A percentile compares a stretch with the other conserved stretches of the same genome.
Evolutionary conservation across 2,329 filamentous ascomycete species (phyloP).

Genomic region (Pezizomycotina sp.): DNA sequence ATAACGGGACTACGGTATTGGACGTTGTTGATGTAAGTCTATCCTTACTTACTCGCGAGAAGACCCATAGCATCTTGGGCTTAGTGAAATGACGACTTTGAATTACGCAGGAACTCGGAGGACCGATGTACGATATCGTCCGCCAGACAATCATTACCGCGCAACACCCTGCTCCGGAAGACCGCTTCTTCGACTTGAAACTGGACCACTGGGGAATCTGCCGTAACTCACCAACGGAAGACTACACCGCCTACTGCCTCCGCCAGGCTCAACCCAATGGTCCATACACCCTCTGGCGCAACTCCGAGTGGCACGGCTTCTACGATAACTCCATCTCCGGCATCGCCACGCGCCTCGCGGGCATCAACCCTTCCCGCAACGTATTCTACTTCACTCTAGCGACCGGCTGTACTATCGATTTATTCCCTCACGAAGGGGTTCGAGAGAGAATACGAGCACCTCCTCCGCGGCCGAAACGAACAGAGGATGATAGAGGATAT

Average conservation of each 20-base stretch:
- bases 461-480: too few relatives aligned
- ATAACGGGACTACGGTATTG: constrained; percentile 3
- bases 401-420: too few relatives aligned
- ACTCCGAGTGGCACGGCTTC: constrained; percentile 4
- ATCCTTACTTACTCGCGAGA: constrained; percentile 1
- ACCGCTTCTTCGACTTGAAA: constrained; percentile 5
- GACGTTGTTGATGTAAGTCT: constrained; percentile 3
- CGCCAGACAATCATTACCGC: not conserved
- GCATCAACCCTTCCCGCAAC: not conserved
- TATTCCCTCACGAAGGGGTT: too few relatives aligned
- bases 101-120: not conserved
- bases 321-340: constrained; percentile 8
- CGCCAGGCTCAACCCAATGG: not conserved
- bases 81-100: too few relatives aligned
- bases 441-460: too few relatives aligned
- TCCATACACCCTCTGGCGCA: constrained; percentile 3
- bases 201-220: constrained; percentile 8
- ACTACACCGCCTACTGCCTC: not conserved
- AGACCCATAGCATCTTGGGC: not conserved
- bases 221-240: constrained; percentile 1
- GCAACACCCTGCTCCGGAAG: not conserved
- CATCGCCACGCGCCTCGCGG: constrained; percentile 1
- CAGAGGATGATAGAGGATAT: too few relatives aligned
- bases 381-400: too few relatives aligned
- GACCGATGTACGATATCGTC: not conserved